Base-by-base conservation (phyloP, 2,329 filamentous ascomycete species). In the Capronia coronata region DNA sequence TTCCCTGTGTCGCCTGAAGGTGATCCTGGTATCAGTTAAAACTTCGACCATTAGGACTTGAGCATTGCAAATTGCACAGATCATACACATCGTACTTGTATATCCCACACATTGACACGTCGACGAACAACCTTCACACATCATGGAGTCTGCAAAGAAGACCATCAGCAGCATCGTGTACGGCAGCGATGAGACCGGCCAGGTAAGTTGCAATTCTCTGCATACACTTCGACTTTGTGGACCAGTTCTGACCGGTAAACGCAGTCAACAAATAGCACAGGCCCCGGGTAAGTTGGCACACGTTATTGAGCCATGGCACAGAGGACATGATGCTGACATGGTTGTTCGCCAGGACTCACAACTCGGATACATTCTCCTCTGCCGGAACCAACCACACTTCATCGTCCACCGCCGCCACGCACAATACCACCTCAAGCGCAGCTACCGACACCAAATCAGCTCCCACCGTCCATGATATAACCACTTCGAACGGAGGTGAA, bases 71-170 rank as follows among this genome's bases (percentile, higher is more conserved):
- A 42, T 30, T 32, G 8, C 34, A n/a, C n/a, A n/a, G n/a, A n/a
- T n/a, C n/a, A n/a, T n/a, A n/a, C n/a, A n/a, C n/a, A n/a, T n/a
- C n/a, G n/a, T n/a, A n/a, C n/a, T n/a, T n/a, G n/a, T n/a, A n/a
- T n/a, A n/a, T n/a, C n/a, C n/a, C n/a, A n/a, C n/a, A n/a, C n/a
- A n/a, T n/a, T n/a, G n/a, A n/a, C n/a, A n/a, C n/a, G n/a, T n/a
- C n/a, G n/a, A n/a, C n/a, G n/a, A n/a, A 32, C 29, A 34, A n/a
- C 16, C 30, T n/a, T 22, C 19, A 11, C 7, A 21, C 27, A 50
- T 7, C n/a, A 56, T 56, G 54, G 54, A 53, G 48, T 22, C 50
- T 19, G 42, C 44, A 46, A 56, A 56, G 47, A 45, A 50, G 30
- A 37, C 41, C 11, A 21, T 56, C 43, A 48, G 19, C 40, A 49